Evolutionary conservation across 2,329 filamentous ascomycete genomes (phyloP), one percentile per base, ranked within the genome.

Genomic region (Xylaria sp.): DNA sequence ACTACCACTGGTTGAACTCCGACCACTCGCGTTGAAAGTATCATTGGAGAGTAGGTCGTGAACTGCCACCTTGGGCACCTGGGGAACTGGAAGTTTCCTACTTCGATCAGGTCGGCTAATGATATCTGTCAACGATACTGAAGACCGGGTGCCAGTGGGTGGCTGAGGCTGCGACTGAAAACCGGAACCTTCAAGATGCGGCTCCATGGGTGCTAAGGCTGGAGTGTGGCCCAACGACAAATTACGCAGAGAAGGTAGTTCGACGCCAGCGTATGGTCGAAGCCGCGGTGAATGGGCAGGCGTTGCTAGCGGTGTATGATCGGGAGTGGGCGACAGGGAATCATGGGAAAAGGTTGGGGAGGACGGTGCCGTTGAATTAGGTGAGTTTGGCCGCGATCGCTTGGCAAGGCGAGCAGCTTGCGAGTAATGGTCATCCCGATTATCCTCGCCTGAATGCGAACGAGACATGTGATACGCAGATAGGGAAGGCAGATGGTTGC

Each of bases 281-380:
- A 99, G 86, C 52, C 96, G 93, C 61, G 96, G 96, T 20, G 94
- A 98, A 81, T 98, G 96, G 52, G 94, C 95, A 4, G 95, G 95
- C 5, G 95, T 99, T 34, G 94, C 95, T 65, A 98, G 90, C n/a
- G 95, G 95, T n/a, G 96, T 98, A 84, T 98, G 94, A 78, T 98
- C 95, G 12, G 95, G 96, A 1, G 95, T 99, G 4, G 95, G 96
- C 10, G 95, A 98, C 56, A 95, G 88, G 12, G 95, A 98, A 81
- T 97, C 94, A 82, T 98, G 94, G 1, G 95, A 98, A 81, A 98
- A 97, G 3, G 94, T 98, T 32, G 95, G 95, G 39, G 95, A 98
- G 32, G 95, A 97, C 23, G 96, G 96, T 57, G 95, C 95, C 1
- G 95, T 98, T 9, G 94, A 98, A 82, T 97, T 94, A 63, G 95